phyloP scores from a whole-genome alignment of 345 rosid genomes.

The Eutrema heterophyllum region DNA sequence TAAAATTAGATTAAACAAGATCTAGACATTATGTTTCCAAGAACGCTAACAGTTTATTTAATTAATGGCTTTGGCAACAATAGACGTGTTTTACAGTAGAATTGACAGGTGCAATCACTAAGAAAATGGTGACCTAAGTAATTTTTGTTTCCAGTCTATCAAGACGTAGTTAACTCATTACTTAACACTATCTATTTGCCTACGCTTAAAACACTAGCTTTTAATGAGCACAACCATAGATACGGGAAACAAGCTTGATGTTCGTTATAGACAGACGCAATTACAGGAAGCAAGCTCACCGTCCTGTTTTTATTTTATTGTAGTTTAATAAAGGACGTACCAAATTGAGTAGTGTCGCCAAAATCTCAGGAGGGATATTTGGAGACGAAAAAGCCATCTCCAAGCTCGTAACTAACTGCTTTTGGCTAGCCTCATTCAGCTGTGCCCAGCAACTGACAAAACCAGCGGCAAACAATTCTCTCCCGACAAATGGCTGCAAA shows the following conservation, averaged over 20 bases:
- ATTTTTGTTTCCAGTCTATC: constrained; percentile 1
- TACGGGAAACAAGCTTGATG: constrained; percentile 5
- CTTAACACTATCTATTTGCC: constrained; percentile 2
- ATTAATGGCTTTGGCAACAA: constrained; percentile 10
- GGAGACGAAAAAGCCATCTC: constrained; percentile 99
- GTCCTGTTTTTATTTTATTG: background rate
- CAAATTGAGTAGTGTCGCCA: constrained; percentile 92
- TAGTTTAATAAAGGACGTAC: constrained; percentile 35
- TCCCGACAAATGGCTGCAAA: constrained; percentile 91
- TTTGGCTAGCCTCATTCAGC: constrained; percentile 81
- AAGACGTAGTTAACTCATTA: constrained; percentile 7
- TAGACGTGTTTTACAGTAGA: constrained; percentile 2
- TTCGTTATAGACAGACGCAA: background rate
- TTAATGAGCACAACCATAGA: constrained; percentile 4
- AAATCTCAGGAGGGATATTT: constrained; percentile 97
- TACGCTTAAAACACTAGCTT: constrained; percentile 21
- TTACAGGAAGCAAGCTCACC: background rate
- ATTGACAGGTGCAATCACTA: background rate
- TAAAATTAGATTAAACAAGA: background rate
- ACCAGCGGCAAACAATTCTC: constrained; percentile 99
- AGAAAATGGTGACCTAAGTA: constrained; percentile 10
- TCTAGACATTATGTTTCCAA: constrained; percentile 1
- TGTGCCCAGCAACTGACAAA: constrained; percentile 99
- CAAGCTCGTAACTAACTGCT: constrained; percentile 82
- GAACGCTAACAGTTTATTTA: background rate